Base-by-base conservation (phyloP, 805 yeast genomes). In the Metschnikowia aberdeeniae region DNA sequence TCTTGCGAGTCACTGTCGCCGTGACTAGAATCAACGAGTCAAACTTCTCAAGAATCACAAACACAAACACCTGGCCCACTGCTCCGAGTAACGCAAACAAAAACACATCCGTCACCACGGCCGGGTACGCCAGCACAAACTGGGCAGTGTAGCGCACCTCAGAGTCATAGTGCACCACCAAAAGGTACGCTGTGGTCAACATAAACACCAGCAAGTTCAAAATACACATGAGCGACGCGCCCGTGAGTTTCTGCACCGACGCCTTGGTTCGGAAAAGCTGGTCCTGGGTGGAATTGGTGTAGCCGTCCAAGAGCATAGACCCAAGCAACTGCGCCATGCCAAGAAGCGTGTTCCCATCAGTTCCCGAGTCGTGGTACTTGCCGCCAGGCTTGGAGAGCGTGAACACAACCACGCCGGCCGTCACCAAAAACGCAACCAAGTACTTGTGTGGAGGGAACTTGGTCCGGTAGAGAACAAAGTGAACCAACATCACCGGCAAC, bases 241-340 rank as follows among this genome's bases (percentile, higher is more conserved):
- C 98, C 0, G 93, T 81, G 35, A 90, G 68, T 26, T 44, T 45
- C 17, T 47, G 43, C 6, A 33, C 28, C 14, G 34, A 30, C 22
- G 31, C 36, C 42, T 57, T 59, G 6, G 66, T 55, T 47, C 77
- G 77, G 63, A 92, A 84, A 61, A 93, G 64, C 45, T 84, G 81
- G 66, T 92, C 99, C 64, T 92, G 99, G 0, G 96, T 83, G 2
- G 97, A 86, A 66, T 92, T 93, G 19, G 96, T 90, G 46, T 90
- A 68, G 1, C 99, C 99, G 63, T 92, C 99, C 27, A 93, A 70
- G 14, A 92, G 63, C 63, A 93, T 75, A 33, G 93, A 86, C 1
- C 68, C 62, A 0, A 68, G 52, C 32, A 92, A 70, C 46, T 84
- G 76, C 0, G 63, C 54, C 52, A 88, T 66, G 0, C 99, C 99